Base-by-base conservation (phyloP, 139 green algal species). In the Ettlia oleoabundans region DNA sequence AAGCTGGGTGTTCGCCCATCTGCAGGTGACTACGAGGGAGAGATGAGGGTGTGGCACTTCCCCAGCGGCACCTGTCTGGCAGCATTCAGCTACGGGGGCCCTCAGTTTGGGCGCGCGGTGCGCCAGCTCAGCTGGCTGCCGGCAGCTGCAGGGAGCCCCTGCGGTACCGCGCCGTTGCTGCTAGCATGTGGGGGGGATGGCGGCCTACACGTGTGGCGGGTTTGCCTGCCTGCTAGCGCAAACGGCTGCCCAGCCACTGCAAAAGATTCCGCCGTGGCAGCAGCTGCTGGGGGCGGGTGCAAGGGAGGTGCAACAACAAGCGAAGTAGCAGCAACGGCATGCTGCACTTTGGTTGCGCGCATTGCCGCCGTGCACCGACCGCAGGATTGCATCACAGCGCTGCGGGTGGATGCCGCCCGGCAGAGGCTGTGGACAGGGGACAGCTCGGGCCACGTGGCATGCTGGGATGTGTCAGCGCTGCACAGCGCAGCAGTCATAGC, bases 21-120 rank as follows among this genome's bases (percentile, higher is more conserved):
- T 82, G 77, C 86, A 79, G 91, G 94, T 15, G 93, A 96, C 68
- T 96, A 95, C 76, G 90, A 95, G 58, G 94, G 93, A 2, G 65
- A 76, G 28, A 51, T 83, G 37, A 33, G 66, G n/a, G 52, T 83
- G 51, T 83, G 78, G 64, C 63, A 83, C 37, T 47, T 83, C 33
- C 65, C 51, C 37, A 61, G 19, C 21, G 37, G 51, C 65, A 26
- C 51, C 35, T 83, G 78, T 51, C 35, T 83, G 35, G 47, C 78
- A 18, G 18, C 24, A 24, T 43, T 65, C 28, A 37, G 15, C 38
- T 69, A 58, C 37, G 78, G 47, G 7, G 78, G 78, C 28, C 26
- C 52, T 8, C 47, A 77, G 51, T 77, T 74, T 47, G 51, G 77
- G 65, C 65, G 78, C 2, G 78, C 78, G 13, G 66, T 83, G 51